A percentile compares a stretch with the other conserved stretches of the same genome.
These are phyloP conservation scores for Pyrenophora graminea DNA, from an alignment of 2,329 filamentous ascomycete genomes.

Conservation along the genomic window DNA sequence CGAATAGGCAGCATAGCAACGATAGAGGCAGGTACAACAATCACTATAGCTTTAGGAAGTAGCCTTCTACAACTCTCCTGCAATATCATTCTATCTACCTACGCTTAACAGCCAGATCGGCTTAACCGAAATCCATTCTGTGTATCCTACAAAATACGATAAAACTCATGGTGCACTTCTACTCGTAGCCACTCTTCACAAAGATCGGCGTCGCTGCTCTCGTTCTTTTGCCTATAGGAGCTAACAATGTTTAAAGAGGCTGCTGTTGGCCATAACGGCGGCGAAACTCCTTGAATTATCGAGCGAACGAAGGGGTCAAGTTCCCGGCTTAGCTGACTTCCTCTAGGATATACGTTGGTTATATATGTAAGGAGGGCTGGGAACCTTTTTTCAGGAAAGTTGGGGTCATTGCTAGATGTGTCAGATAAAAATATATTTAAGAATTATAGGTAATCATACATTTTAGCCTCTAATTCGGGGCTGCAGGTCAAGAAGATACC, in stretches of 20 bases:
- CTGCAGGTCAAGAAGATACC: slow-evolving; percentile 6
- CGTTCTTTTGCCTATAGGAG: slow-evolving; percentile 3
- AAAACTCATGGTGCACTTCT: slow-evolving; percentile 4
- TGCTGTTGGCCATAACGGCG: slow-evolving; percentile 3
- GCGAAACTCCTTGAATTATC: slow-evolving; percentile 6
- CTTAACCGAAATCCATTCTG: slow-evolving; percentile 1
- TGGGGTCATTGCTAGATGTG: slow-evolving; percentile 3
- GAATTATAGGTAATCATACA: slow-evolving; percentile 5
- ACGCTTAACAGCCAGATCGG: background rate
- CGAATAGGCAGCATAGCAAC: background rate
- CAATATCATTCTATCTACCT: slow-evolving; percentile 5
- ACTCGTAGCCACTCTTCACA: slow-evolving; percentile 5
- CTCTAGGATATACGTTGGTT: slow-evolving; percentile 2
- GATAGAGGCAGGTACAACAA: background rate
- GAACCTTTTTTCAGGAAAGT: slow-evolving; percentile 5
- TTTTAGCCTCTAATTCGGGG: slow-evolving; percentile 2
- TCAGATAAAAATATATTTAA: slow-evolving; percentile 7
- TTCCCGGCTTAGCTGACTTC: slow-evolving; percentile 2
- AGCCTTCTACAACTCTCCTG: slow-evolving; percentile 1
- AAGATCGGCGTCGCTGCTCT: background rate
- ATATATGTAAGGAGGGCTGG: slow-evolving; percentile 2
- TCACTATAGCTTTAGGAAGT: slow-evolving; percentile 5
- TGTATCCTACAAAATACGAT: slow-evolving; percentile 4
- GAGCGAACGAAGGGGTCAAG: slow-evolving; percentile 1
- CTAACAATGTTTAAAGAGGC: slow-evolving; percentile 1